phyloP scores from a whole-genome alignment of 2,329 filamentous ascomycete species.

The Ophiostoma tasmaniense region DNA sequence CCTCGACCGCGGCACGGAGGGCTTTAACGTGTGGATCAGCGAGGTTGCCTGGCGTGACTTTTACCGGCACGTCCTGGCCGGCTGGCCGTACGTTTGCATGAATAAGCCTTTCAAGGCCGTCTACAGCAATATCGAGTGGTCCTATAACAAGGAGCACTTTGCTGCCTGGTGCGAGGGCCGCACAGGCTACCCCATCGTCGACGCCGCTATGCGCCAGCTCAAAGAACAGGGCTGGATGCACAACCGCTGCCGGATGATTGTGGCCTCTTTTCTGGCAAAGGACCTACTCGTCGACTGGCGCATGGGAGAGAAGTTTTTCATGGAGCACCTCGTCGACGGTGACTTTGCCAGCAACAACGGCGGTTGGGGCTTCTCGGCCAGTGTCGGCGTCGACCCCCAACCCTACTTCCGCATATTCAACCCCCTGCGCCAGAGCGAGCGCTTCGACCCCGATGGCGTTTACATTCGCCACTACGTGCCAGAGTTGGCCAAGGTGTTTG shows the following conservation, averaged over 20 bases:
- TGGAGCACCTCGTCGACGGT: slow-evolving; percentile 70
- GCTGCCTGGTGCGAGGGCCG: slow-evolving; percentile 62
- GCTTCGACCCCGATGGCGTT: slow-evolving; percentile 68
- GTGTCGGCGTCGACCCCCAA: slow-evolving; percentile 38
- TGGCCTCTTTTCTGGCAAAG: slow-evolving; percentile 71
- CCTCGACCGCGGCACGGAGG: slow-evolving; percentile 57
- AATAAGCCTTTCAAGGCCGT: slow-evolving; percentile 66
- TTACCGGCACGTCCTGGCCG: slow-evolving; percentile 73
- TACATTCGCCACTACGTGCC: slow-evolving; percentile 80
- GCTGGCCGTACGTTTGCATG: slow-evolving; percentile 76
- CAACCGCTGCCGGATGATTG: slow-evolving; percentile 77
- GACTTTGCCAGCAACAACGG: slow-evolving; percentile 73
- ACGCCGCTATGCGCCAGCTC: slow-evolving; percentile 78
- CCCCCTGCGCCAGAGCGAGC: slow-evolving; percentile 73
- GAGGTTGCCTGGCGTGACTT: slow-evolving; percentile 85
- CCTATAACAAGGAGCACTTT: slow-evolving; percentile 63
- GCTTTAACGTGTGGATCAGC: slow-evolving; percentile 66
- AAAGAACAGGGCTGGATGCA: slow-evolving; percentile 66
- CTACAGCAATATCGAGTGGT: slow-evolving; percentile 76
- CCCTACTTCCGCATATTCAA: slow-evolving; percentile 92
- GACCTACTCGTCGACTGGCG: slow-evolving; percentile 78
- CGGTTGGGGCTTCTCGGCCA: slow-evolving; percentile 44
- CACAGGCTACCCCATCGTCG: slow-evolving; percentile 76
- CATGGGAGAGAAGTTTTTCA: slow-evolving; percentile 72
- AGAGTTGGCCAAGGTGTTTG: slow-evolving; percentile 53